These are phyloP conservation scores for Goniomonas avonlea DNA, from an alignment of 78 protist genomes.

Conservation along the genomic window DNA sequence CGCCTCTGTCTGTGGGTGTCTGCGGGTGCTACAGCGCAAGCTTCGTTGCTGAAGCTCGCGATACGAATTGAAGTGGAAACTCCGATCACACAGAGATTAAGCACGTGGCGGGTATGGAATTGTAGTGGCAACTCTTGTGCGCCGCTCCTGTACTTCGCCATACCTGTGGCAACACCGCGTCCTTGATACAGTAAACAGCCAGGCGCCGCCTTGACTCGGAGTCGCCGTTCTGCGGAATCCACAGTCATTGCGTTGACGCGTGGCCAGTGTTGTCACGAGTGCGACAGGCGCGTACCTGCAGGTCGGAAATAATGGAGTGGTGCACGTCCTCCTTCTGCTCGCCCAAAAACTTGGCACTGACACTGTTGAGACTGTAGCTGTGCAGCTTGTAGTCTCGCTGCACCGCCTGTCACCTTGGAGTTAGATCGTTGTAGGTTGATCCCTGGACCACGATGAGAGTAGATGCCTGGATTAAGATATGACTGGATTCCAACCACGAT, in stretches of 20 bases:
- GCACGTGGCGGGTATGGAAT: too few species aligned
- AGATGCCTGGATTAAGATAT: too few species aligned
- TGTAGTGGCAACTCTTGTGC: too few species aligned
- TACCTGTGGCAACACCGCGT: constrained; percentile 85
- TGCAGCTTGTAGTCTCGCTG: constrained; percentile 76
- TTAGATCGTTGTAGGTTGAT: too few species aligned
- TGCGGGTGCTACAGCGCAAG: too few species aligned
- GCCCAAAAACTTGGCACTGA: constrained; percentile 87
- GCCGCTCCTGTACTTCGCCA: too few species aligned
- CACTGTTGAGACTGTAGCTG: constrained; percentile 94
- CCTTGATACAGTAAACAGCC: constrained; percentile 97
- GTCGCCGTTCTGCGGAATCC: constrained; percentile 79
- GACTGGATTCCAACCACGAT: too few species aligned
- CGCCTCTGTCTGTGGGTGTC: too few species aligned
- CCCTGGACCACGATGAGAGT: too few species aligned
- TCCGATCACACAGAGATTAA: not conserved
- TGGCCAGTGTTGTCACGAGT: not conserved
- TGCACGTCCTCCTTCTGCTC: constrained; percentile 99
- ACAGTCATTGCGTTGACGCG: constrained; percentile 9
- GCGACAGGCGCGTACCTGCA: constrained; percentile 37
- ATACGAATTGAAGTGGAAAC: not conserved
- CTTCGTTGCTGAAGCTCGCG: too few species aligned
- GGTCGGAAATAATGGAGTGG: constrained; percentile 87
- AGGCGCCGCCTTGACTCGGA: constrained; percentile 91
- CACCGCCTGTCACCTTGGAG: constrained; percentile 42